Conservation (phyloP, 192 early-diverging fungal species). For the Rhizophagus sp. region DNA sequence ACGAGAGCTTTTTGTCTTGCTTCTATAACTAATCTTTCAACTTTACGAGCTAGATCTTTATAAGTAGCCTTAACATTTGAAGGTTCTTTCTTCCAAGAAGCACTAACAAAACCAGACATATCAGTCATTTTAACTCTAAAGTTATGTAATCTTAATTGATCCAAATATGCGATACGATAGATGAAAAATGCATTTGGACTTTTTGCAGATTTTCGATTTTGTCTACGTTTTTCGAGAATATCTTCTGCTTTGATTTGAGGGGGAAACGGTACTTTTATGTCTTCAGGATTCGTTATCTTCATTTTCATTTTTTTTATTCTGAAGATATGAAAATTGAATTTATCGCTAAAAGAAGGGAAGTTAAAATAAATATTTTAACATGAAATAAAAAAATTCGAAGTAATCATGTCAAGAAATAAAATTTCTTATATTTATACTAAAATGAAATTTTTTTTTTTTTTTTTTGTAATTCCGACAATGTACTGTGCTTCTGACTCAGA, state of each 20-base stretch:
- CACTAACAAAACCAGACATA: not conserved
- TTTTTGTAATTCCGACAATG: no score
- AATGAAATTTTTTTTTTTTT: no score
- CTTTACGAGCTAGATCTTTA: not conserved
- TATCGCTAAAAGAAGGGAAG: no score
- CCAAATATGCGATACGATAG: constrained; percentile 4
- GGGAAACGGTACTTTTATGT: not conserved
- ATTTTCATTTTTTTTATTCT: not conserved
- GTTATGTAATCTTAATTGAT: not conserved
- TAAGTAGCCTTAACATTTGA: not conserved
- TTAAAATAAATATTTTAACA: no score
- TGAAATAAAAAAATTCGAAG: no score
- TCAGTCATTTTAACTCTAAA: not conserved
- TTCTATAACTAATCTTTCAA: constrained; percentile 2
- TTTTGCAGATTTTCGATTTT: not conserved
- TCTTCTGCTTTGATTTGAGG: not conserved
- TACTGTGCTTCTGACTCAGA: no score
- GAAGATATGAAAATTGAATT: no score
- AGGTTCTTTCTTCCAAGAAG: not conserved
- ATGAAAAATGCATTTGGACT: constrained; percentile 4
- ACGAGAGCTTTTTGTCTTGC: not conserved
- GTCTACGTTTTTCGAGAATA: not conserved
- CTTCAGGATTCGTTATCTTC: not conserved
- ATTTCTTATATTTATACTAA: no score
- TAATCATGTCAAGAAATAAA: no score